Conservation (phyloP, 192 early-diverging fungal genomes). For the Geranomyces michiganensis region DNA sequence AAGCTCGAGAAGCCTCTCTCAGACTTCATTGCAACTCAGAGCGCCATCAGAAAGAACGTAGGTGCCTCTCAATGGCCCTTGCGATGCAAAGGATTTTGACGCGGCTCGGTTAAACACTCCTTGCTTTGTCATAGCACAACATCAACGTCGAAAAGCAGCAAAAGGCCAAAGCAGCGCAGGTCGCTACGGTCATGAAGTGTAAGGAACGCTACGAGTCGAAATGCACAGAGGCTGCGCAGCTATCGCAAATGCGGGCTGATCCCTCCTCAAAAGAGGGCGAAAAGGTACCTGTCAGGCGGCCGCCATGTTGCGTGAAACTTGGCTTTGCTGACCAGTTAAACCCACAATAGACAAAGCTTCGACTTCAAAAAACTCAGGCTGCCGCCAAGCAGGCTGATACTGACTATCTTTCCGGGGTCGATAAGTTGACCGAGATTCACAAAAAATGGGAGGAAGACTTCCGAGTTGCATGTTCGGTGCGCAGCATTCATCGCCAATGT, state of each 20-base stretch:
- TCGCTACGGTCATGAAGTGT: conserved; percentile 41
- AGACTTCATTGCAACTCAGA: conserved; percentile 49
- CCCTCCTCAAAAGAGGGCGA: conserved; percentile 44
- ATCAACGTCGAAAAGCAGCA: conserved; percentile 47
- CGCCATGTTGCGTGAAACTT: background rate
- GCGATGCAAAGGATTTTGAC: background rate
- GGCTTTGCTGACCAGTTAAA: background rate
- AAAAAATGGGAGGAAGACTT: conserved; percentile 52
- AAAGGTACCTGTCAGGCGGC: conserved; percentile 24
- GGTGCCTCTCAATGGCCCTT: background rate
- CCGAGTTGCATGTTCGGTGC: conserved; percentile 42
- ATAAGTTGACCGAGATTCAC: conserved; percentile 51
- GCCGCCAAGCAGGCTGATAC: conserved; percentile 48
- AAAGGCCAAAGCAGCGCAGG: conserved; percentile 48
- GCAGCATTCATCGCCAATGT: background rate
- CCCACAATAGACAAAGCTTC: conserved; percentile 31
- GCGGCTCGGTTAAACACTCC: background rate
- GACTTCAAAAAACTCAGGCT: conserved; percentile 43
- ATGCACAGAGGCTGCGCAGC: conserved; percentile 41
- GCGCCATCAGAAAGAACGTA: conserved; percentile 50
- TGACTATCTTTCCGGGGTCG: conserved; percentile 50
- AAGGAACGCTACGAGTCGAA: conserved; percentile 54
- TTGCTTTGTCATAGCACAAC: conserved; percentile 42
- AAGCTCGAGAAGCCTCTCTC: conserved; percentile 50
- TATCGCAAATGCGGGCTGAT: conserved; percentile 26